Evolutionary conservation across 108 stramenopile species (phyloP).

Genomic region (Pseudonitzschia multistriata): DNA sequence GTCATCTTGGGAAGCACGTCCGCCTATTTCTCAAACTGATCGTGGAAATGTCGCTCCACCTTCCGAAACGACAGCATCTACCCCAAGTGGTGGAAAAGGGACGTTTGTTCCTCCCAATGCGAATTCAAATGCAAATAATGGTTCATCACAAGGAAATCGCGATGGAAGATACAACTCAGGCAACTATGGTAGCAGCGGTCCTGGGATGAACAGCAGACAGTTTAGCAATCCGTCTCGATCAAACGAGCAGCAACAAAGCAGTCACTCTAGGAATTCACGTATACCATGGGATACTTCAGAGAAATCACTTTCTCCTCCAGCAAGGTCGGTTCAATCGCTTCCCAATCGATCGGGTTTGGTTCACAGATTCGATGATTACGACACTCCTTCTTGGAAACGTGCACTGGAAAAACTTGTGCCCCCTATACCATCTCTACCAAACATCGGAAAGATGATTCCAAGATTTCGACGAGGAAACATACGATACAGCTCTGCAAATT

Average conservation of each 20-base stretch:
- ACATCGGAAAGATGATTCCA: constrained; percentile 3
- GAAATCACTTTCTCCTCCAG: not conserved
- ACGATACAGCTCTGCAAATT: constrained; percentile 20
- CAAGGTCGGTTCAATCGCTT: not conserved
- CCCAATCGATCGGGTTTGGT: not conserved
- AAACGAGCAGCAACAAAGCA: not conserved
- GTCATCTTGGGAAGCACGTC: too few relatives aligned
- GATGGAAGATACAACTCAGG: too few relatives aligned
- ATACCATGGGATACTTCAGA: constrained; percentile 25
- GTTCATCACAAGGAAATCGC: too few relatives aligned
- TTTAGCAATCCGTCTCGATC: not conserved
- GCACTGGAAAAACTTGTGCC: constrained; percentile 4
- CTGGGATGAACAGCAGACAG: too few relatives aligned
- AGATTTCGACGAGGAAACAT: constrained; percentile 18
- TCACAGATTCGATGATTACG: constrained; percentile 22
- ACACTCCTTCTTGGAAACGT: constrained; percentile 11
- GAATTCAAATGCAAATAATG: too few relatives aligned
- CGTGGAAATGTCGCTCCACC: too few relatives aligned
- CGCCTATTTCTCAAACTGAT: too few relatives aligned
- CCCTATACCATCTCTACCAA: constrained; percentile 13
- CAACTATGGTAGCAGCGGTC: too few relatives aligned
- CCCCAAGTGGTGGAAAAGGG: too few relatives aligned
- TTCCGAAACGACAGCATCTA: too few relatives aligned
- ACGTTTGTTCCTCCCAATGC: too few relatives aligned
- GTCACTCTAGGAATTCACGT: constrained; percentile 11